A percentile compares a stretch with the other conserved stretches of the same genome.
phyloP scores from a whole-genome alignment of 2,329 filamentous ascomycete species.

The Fusarium subglutinans region DNA sequence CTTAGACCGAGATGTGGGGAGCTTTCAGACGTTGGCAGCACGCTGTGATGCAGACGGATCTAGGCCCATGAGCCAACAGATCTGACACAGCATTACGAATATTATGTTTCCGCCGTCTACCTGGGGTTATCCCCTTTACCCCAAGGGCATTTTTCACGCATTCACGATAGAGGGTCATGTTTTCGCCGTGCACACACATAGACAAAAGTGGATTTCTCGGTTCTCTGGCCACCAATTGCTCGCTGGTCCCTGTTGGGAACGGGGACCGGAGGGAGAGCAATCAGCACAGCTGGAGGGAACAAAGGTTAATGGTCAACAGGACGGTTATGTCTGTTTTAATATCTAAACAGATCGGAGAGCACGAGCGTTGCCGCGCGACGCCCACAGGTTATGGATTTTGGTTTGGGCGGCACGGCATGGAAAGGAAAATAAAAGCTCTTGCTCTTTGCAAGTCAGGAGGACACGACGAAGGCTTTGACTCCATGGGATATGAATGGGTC shows the following conservation, averaged over 20 bases:
- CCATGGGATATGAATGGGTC: slow-evolving; percentile 39
- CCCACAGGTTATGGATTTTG: slow-evolving; percentile 51
- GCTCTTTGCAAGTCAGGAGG: slow-evolving; percentile 45
- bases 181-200: slow-evolving; percentile 59
- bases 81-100: slow-evolving; percentile 50
- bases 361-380: slow-evolving; percentile 51
- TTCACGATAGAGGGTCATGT: slow-evolving; percentile 57
- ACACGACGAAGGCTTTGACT: slow-evolving; percentile 44
- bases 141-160: slow-evolving; percentile 52
- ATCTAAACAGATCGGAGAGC: slow-evolving; percentile 45
- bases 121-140: slow-evolving; percentile 45
- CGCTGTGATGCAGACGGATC: slow-evolving; percentile 49
- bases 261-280: slow-evolving; percentile 47
- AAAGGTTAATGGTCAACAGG: slow-evolving; percentile 47
- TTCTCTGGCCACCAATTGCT: slow-evolving; percentile 59
- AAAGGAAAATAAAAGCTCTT: slow-evolving; percentile 46
- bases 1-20: slow-evolving; percentile 55
- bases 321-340: slow-evolving; percentile 48
- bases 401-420: slow-evolving; percentile 47
- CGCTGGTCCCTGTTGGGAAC: slow-evolving; percentile 46
- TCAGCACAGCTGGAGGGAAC: slow-evolving; percentile 46
- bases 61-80: slow-evolving; percentile 43
- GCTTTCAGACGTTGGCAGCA: slow-evolving; percentile 51
- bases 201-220: slow-evolving; percentile 75
- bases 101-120: slow-evolving; percentile 52